These are phyloP conservation scores for Magnusiomyces sp. DNA, from an alignment of 1,139 yeast genomes.

Conservation along the genomic window DNA sequence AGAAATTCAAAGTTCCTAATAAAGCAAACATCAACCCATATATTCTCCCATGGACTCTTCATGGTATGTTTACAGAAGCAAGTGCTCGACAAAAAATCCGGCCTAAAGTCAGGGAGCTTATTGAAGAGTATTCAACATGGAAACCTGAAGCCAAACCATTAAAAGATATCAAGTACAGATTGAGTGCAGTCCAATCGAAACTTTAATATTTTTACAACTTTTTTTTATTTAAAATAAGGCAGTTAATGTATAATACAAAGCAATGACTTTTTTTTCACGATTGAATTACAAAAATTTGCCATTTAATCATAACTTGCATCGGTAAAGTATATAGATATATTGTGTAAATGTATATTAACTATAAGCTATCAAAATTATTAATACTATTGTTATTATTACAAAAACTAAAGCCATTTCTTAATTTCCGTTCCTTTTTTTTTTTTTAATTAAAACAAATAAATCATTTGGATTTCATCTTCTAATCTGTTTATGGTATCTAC, in stretches of 20 bases:
- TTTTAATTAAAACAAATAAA: no score
- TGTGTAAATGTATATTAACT: no score
- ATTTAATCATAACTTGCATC: background rate
- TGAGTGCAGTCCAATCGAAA: constrained; percentile 48
- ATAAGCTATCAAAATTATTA: no score
- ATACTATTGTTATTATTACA: no score
- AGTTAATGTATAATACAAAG: background rate
- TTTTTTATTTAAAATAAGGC: no score
- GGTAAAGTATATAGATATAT: no score
- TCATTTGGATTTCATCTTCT: no score
- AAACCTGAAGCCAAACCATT: constrained; percentile 71
- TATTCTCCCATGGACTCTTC: constrained; percentile 83
- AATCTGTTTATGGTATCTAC: no score
- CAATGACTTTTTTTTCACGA: constrained; percentile 1
- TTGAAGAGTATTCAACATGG: constrained; percentile 74
- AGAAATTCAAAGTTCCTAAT: constrained; percentile 25
- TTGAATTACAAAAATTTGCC: background rate
- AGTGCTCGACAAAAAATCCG: constrained; percentile 32
- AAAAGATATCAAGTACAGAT: constrained; percentile 74
- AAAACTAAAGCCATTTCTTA: no score
- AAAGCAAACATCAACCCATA: constrained; percentile 62
- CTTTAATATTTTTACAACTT: constrained; percentile 14
- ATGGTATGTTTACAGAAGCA: constrained; percentile 64
- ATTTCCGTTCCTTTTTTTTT: no score
- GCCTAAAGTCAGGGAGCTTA: constrained; percentile 51